Evolutionary conservation across 768 basidiomycete genomes (phyloP), one percentile per base, ranked within the genome.

Genomic region (Mycena indigotica): DNA sequence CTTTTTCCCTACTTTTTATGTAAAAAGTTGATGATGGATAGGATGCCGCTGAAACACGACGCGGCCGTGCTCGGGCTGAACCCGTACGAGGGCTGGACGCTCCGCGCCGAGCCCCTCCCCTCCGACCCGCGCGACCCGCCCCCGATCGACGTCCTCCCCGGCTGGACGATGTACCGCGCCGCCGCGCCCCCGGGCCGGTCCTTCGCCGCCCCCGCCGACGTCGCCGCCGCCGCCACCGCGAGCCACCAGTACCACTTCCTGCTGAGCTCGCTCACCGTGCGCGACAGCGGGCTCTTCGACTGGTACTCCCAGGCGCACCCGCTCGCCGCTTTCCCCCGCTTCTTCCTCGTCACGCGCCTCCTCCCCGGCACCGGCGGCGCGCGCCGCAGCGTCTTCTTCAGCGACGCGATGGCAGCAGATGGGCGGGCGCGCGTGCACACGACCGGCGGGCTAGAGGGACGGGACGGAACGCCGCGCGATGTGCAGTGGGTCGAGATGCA

Each of bases 371-470:
- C 62, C 3, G 62, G 62, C 0, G 62, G 62, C 15, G 62, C 62
- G 28, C 52, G 62, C 17, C 51, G 62, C 26, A 60, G 58, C 35
- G 48, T 63, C 15, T 57, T 63, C 55, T 63, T 57, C n/a, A 46
- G 58, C n/a, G 62, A 63, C 28, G 52, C 24, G 32, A 63, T 63
- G 62, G 62, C 29, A n/a, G n/a, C 17, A 8, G 58, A 60, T 10
- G 65, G 61, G n/a, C 77, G 74, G 4, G 71, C 81, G 32, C 72
- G 70, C 55, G 76, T 73, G 16, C 68, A 80, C 12, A 84, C 83
- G 17, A 84, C 83, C 15, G 81, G 80, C 1, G 71, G 69, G 2
- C 79, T 80, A 2, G 82, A 78, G 48, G 58, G 52, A 0, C n/a
- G n/a, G n/a, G 48, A 53, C 0, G 62, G 52, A 4, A 21, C 12